Conservation (phyloP, 441 rosid genomes). For the Brassica balearica region DNA sequence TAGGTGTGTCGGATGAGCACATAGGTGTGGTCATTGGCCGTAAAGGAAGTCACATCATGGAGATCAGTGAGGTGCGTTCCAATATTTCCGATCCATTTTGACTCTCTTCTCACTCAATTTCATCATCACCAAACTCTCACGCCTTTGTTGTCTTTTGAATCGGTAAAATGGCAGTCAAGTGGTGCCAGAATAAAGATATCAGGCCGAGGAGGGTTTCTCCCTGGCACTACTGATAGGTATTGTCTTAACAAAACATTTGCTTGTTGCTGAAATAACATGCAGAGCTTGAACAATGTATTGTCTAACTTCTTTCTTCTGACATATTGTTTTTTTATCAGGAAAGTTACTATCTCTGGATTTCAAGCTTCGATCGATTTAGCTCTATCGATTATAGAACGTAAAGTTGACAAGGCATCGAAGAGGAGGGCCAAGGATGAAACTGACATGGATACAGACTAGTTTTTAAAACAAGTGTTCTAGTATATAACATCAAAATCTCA, state of each 20-base stretch:
- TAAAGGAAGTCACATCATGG: slow-evolving; percentile 80
- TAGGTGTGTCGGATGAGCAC: slow-evolving; percentile 81
- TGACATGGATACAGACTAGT: slow-evolving; percentile 8
- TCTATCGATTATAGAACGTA: neutral
- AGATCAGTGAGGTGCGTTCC: slow-evolving; percentile 69
- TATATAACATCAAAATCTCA: neutral
- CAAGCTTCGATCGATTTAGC: neutral
- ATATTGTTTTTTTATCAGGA: neutral
- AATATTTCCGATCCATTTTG: neutral
- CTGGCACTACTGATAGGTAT: slow-evolving; percentile 84
- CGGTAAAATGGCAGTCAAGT: slow-evolving; percentile 53
- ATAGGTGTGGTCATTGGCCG: slow-evolving; percentile 83
- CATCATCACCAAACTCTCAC: slow-evolving; percentile 5
- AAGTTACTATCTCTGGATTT: slow-evolving; percentile 6
- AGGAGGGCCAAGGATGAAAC: neutral
- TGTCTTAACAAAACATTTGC: neutral
- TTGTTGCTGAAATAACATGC: neutral
- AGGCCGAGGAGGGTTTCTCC: slow-evolving; percentile 79
- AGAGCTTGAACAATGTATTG: neutral
- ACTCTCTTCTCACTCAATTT: slow-evolving; percentile 1
- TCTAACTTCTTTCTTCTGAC: neutral
- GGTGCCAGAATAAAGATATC: slow-evolving; percentile 92
- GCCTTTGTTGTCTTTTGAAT: neutral
- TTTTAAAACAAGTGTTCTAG: neutral
- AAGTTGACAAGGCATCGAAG: neutral